phyloP scores from a whole-genome alignment of 2,329 filamentous ascomycete species.

The Neurospora crassa region DNA sequence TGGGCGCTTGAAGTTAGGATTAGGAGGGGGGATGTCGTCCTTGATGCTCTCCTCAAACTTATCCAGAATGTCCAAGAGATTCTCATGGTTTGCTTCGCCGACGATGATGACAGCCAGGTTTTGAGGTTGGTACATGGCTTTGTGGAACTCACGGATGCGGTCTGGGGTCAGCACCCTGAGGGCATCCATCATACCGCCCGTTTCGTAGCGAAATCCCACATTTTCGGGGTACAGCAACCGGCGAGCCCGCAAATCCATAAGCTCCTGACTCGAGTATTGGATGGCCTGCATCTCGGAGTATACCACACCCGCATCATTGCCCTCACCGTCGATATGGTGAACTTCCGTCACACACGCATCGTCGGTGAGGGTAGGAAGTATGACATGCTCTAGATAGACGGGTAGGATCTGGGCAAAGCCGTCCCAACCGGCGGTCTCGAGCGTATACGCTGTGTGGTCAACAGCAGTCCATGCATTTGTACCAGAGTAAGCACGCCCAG shows the following conservation, averaged over 20 bases:
- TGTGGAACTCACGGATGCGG: conserved; percentile 88
- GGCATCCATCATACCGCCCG: conserved; percentile 93
- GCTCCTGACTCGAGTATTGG: conserved; percentile 71
- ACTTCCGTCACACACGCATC: conserved; percentile 92
- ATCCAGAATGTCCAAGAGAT: conserved; percentile 74
- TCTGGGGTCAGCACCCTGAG: conserved; percentile 78
- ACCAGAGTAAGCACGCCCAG: conserved; percentile 82
- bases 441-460: conserved; percentile 91
- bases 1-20: conserved; percentile 71
- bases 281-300: conserved; percentile 99
- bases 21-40: conserved; percentile 65
- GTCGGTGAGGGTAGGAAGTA: conserved; percentile 86
- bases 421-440: conserved; percentile 94
- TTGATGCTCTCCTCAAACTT: conserved; percentile 82
- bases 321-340: conserved; percentile 86
- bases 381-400: conserved; percentile 88
- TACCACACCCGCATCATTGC: conserved; percentile 92
- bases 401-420: conserved; percentile 92
- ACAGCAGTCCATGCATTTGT: conserved; percentile 98
- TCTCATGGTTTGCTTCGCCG: conserved; percentile 78
- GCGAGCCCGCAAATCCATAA: conserved; percentile 78
- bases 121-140: conserved; percentile 95
- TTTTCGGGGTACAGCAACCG: conserved; percentile 79
- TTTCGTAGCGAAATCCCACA: conserved; percentile 92
- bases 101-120: conserved; percentile 87